Percentiles rank a stretch among this genome's conserved stretches.
Conservation (phyloP, 1,284 basidiomycete genomes). For the Rhodotorula sp. region DNA sequence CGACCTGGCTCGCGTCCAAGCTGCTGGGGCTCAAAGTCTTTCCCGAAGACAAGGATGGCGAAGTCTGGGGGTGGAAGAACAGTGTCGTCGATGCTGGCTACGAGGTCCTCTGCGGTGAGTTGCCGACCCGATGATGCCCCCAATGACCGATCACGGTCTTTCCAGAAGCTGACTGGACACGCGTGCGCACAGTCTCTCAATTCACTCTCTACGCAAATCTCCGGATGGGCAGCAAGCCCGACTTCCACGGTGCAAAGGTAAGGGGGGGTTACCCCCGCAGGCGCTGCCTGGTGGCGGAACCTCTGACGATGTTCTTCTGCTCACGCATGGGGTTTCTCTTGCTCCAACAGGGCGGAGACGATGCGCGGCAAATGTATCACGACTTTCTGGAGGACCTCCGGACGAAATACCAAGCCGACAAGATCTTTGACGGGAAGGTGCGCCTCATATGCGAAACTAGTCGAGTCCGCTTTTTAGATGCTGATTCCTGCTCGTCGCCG, state of each 20-base stretch:
- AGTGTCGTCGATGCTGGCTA: conserved; percentile 26
- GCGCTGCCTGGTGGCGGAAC: no score
- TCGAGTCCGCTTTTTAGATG: no score
- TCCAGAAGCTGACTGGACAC: no score
- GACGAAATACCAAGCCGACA: conserved; percentile 28
- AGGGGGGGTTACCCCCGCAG: not conserved
- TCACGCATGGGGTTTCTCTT: not conserved
- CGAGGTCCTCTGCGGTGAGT: conserved; percentile 37
- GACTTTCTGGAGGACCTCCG: conserved; percentile 34
- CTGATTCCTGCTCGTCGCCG: no score
- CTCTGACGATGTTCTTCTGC: no score
- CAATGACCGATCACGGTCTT: not conserved
- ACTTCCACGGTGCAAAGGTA: conserved; percentile 43
- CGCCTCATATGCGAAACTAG: no score
- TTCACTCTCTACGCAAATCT: conserved; percentile 41
- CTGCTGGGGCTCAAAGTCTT: conserved; percentile 31
- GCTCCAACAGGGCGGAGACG: conserved; percentile 21
- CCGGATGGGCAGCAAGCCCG: conserved; percentile 42
- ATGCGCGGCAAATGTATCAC: conserved; percentile 37
- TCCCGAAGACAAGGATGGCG: conserved; percentile 28
- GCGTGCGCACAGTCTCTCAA: conserved; percentile 33
- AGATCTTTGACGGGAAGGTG: conserved; percentile 39
- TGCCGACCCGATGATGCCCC: not conserved
- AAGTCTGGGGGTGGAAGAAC: conserved; percentile 38
- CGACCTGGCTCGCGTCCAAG: conserved; percentile 30